Percentiles rank a stretch among this genome's conserved stretches.
Evolutionary conservation across 495 filamentous ascomycete species (phyloP).

Genomic region (Lasiosphaeris hirsuta): DNA sequence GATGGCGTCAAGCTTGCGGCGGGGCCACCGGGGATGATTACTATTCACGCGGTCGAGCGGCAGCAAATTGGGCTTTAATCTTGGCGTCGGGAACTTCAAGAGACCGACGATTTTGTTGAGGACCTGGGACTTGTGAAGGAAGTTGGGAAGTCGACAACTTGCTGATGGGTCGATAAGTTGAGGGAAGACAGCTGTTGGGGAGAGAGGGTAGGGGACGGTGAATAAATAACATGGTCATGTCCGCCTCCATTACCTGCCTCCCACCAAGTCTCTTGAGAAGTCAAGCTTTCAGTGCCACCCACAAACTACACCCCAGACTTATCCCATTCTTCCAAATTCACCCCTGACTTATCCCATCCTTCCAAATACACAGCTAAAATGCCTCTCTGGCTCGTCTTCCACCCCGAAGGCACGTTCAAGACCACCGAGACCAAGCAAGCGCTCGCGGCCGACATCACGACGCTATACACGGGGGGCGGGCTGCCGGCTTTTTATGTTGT

Average conservation of each 20-base stretch:
- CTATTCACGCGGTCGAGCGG: neutral
- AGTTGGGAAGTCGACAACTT: no score
- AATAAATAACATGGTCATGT: no score
- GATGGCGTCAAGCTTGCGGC: no score
- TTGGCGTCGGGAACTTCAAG: neutral
- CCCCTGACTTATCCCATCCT: neutral
- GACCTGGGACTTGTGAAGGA: no score
- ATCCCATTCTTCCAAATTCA: neutral
- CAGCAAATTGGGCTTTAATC: neutral
- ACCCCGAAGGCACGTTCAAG: slow-evolving; percentile 29
- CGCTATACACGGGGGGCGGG: slow-evolving; percentile 29
- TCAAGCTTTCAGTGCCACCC: no score
- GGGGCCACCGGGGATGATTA: neutral
- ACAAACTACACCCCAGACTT: neutral
- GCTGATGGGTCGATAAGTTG: no score
- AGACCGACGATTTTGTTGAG: no score
- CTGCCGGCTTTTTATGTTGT: slow-evolving; percentile 41
- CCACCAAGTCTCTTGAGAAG: no score
- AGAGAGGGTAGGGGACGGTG: no score
- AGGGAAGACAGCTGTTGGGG: no score
- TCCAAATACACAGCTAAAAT: slow-evolving; percentile 11
- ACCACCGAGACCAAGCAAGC: slow-evolving; percentile 22
- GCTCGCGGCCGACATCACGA: slow-evolving; percentile 25
- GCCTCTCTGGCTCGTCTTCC: slow-evolving; percentile 40
- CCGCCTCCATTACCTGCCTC: no score